phyloP scores from a whole-genome alignment of 306 rosid species.

The Geum urbanum region DNA sequence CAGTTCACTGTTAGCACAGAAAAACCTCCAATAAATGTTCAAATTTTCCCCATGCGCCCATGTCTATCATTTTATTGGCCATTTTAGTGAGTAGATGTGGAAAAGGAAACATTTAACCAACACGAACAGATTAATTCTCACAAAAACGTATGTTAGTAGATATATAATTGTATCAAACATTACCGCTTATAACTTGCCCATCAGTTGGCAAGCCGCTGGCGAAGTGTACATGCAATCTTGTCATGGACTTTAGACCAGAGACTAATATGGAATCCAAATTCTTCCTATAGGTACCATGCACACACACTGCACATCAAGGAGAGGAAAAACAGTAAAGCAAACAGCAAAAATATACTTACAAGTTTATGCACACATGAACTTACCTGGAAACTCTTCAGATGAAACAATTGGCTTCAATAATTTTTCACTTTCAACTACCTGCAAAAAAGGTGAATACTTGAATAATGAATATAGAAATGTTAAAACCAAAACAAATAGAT shows the following conservation, averaged over 20 bases:
- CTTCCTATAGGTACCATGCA: slow-evolving; percentile 78
- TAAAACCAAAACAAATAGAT: slow-evolving; percentile 5
- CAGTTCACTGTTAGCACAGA: background rate
- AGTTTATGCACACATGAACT: slow-evolving; percentile 4
- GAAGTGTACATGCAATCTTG: slow-evolving; percentile 91
- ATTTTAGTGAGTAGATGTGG: background rate
- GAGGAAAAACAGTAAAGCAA: slow-evolving; percentile 20
- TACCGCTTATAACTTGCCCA: slow-evolving; percentile 94
- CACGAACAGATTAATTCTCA: background rate
- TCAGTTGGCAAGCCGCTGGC: slow-evolving; percentile 81
- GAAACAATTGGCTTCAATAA: slow-evolving; percentile 68
- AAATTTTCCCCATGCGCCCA: background rate
- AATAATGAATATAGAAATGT: background rate
- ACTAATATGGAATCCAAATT: slow-evolving; percentile 70
- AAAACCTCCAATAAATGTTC: background rate
- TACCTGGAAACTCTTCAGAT: slow-evolving; percentile 82
- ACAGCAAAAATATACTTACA: background rate
- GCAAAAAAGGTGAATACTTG: slow-evolving; percentile 31
- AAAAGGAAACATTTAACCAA: background rate
- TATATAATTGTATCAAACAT: slow-evolving; percentile 9
- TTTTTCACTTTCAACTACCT: slow-evolving; percentile 82
- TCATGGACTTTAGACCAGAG: slow-evolving; percentile 82
- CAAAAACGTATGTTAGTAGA: background rate
- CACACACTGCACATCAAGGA: slow-evolving; percentile 60
- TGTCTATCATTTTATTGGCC: background rate